Conservation (phyloP, 2,329 filamentous ascomycete species). For the Thelonectria discophora region DNA sequence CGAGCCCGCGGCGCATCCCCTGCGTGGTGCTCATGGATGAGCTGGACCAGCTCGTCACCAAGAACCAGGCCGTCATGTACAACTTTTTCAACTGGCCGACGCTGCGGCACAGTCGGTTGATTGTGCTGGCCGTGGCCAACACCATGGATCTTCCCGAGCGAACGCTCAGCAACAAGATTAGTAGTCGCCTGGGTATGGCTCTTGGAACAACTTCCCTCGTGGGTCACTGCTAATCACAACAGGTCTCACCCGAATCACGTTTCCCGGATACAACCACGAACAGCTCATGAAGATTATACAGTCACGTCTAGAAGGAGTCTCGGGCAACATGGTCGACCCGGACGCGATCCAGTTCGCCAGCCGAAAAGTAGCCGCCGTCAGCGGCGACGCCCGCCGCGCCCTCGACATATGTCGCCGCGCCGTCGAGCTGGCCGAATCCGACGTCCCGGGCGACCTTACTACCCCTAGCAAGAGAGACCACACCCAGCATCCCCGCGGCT, state of each 20-base stretch:
- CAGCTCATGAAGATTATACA: constrained; percentile 98
- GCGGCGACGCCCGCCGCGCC: constrained; percentile 89
- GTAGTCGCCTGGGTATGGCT: constrained; percentile 75
- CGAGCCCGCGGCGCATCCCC: constrained; percentile 88
- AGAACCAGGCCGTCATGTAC: constrained; percentile 99
- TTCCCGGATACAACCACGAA: constrained; percentile 95
- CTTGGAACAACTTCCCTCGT: not conserved
- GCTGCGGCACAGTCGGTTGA: constrained; percentile 87
- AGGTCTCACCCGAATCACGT: constrained; percentile 90
- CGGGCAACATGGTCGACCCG: constrained; percentile 87
- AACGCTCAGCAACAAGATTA: constrained; percentile 98
- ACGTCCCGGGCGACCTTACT: constrained; percentile 59
- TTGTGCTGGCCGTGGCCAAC: constrained; percentile 96
- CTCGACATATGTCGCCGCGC: constrained; percentile 95
- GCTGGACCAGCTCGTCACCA: constrained; percentile 95
- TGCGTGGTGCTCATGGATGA: constrained; percentile 99
- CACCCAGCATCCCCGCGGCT: constrained; percentile 38
- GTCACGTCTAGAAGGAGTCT: constrained; percentile 88
- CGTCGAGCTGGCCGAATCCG: constrained; percentile 91
- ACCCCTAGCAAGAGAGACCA: constrained; percentile 68
- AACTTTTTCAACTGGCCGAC: constrained; percentile 99
- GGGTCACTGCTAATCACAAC: constrained; percentile 7
- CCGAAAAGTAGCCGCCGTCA: constrained; percentile 95
- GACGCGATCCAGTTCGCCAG: constrained; percentile 97
- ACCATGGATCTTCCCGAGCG: constrained; percentile 98